phyloP scores from a whole-genome alignment of 345 rosid genomes.

The Salix koriyanagi region DNA sequence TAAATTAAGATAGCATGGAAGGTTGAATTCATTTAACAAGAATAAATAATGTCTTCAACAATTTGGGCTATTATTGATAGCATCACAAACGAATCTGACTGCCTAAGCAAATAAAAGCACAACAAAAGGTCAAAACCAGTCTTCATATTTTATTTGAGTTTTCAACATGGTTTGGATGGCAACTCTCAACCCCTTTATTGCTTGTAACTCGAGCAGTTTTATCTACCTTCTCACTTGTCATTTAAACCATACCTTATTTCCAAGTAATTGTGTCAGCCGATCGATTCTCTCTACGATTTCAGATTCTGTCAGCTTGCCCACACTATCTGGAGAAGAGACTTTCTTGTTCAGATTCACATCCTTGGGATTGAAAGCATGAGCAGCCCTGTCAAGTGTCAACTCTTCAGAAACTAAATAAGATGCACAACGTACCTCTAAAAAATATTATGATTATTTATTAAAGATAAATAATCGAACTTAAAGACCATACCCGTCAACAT shows the following conservation, averaged over 20 bases:
- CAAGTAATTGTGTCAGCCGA: conserved; percentile 45
- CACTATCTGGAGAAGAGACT: conserved; percentile 43
- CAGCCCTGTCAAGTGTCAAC: conserved; percentile 47
- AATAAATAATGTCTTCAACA: neutral
- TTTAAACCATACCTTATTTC: conserved; percentile 56
- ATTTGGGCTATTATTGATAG: neutral
- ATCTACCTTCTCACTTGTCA: neutral
- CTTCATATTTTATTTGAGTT: neutral
- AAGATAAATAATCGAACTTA: conserved; percentile 4
- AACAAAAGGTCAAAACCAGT: neutral
- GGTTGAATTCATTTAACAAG: neutral
- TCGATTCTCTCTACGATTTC: conserved; percentile 64
- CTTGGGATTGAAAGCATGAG: conserved; percentile 80
- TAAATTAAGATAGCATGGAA: neutral
- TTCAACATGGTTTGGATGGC: neutral
- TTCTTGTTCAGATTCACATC: conserved; percentile 51
- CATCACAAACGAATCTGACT: neutral
- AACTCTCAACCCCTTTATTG: neutral
- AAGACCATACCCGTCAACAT: conserved; percentile 57
- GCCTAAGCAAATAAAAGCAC: neutral
- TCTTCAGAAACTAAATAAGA: neutral
- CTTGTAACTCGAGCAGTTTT: neutral
- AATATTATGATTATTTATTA: neutral
- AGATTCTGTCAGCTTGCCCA: conserved; percentile 56
- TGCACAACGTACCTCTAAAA: neutral